A percentile compares a stretch with the other conserved stretches of the same genome.
These are phyloP conservation scores for Dichotomocladium elegans DNA, from an alignment of 371 early-diverging fungal species.

Conservation along the genomic window DNA sequence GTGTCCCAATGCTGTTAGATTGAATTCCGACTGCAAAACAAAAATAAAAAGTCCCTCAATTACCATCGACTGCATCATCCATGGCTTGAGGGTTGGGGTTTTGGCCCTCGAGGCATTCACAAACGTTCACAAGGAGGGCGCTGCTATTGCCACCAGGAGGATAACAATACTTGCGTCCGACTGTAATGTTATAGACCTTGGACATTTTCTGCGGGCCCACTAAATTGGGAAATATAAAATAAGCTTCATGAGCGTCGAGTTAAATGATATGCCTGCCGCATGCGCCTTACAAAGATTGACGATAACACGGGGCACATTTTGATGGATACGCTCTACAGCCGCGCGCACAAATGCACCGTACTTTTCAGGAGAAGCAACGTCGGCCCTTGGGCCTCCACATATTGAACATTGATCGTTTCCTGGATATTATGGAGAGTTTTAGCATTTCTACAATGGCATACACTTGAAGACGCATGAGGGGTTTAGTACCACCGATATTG, in stretches of 20 bases:
- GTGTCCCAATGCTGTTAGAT: no score
- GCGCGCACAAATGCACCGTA: constrained; percentile 4
- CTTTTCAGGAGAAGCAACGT: constrained; percentile 3
- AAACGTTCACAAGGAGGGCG: background rate
- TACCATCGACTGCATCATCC: constrained; percentile 7
- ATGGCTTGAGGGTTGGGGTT: no score
- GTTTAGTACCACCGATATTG: constrained; percentile 38
- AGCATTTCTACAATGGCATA: background rate
- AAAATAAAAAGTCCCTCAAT: no score
- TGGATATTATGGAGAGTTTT: background rate
- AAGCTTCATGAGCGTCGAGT: background rate
- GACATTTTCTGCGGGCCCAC: constrained; percentile 10
- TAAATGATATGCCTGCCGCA: background rate
- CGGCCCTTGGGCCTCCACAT: background rate
- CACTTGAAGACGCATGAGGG: constrained; percentile 21
- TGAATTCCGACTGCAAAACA: no score
- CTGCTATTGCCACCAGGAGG: constrained; percentile 1
- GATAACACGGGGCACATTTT: constrained; percentile 5
- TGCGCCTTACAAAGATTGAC: constrained; percentile 6
- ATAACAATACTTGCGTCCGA: constrained; percentile 2
- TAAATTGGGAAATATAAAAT: background rate
- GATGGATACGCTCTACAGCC: constrained; percentile 5
- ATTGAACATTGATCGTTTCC: constrained; percentile 17
- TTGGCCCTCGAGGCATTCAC: no score
- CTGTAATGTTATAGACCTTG: constrained; percentile 5